These are phyloP conservation scores for Aspergillus mulundensis DNA, from an alignment of 495 filamentous ascomycete genomes.

Conservation along the genomic window DNA sequence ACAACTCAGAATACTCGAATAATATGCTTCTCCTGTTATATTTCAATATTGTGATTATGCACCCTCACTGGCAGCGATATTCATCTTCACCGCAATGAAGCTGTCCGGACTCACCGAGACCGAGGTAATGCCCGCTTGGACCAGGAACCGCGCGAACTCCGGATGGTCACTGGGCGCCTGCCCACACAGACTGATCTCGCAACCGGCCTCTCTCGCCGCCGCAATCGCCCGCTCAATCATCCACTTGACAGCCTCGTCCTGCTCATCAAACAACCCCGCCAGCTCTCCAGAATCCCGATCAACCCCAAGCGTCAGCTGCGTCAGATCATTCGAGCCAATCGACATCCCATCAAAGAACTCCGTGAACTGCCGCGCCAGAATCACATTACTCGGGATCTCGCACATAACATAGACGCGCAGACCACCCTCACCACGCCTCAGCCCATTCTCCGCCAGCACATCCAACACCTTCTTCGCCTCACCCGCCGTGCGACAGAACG, in stretches of 20 bases:
- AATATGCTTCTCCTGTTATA: too few relatives aligned
- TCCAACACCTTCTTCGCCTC: constrained; percentile 30
- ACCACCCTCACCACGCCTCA: constrained; percentile 27
- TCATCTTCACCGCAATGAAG: constrained; percentile 12
- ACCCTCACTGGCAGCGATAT: background rate
- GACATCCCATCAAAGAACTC: constrained; percentile 36
- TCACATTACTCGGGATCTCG: constrained; percentile 37
- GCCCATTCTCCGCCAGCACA: constrained; percentile 30
- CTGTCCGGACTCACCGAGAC: constrained; percentile 22
- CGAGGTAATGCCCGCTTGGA: constrained; percentile 18
- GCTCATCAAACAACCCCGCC: constrained; percentile 30
- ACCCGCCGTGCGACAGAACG: constrained; percentile 32
- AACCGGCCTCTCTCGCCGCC: constrained; percentile 17
- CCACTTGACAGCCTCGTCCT: constrained; percentile 34
- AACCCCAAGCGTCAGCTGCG: constrained; percentile 33
- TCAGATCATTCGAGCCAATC: constrained; percentile 38
- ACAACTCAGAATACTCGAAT: too few relatives aligned
- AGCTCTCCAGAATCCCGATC: constrained; percentile 34
- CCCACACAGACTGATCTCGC: constrained; percentile 34
- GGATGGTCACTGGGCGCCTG: constrained; percentile 36
- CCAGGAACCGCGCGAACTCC: constrained; percentile 30
- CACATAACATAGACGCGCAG: constrained; percentile 38
- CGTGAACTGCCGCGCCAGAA: constrained; percentile 27
- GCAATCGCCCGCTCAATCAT: constrained; percentile 31
- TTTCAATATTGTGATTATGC: too few relatives aligned